Evolutionary conservation across 176 grass and related monocot genomes (phyloP).

Genomic region (Triticum aestivum): IWGSC_CS_RefSeq_v2.1 NC_057808.1:106578309-106578808

Average conservation of each 20-base stretch:
- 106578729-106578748: constrained; percentile 24
- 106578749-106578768: constrained; percentile 48
- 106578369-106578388: constrained; percentile 65
- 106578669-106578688: constrained; percentile 51
- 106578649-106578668: constrained; percentile 56
- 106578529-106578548: background rate
- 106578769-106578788: constrained; percentile 66
- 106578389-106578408: constrained; percentile 30
- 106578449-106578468: constrained; percentile 47
- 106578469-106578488: constrained; percentile 56
- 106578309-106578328: constrained; percentile 60
- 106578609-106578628: constrained; percentile 58
- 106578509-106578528: constrained; percentile 6
- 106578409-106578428: constrained; percentile 58
- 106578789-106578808: constrained; percentile 44
- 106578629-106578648: constrained; percentile 56
- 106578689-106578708: constrained; percentile 45
- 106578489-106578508: constrained; percentile 44
- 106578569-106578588: constrained; percentile 60
- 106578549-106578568: constrained; percentile 52
- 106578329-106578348: constrained; percentile 27
- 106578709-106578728: constrained; percentile 47
- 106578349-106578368: constrained; percentile 8
- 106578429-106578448: constrained; percentile 67
- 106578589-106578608: constrained; percentile 55